These are phyloP conservation scores for Mortierella sp. DNA, from an alignment of 371 early-diverging fungal genomes.

Conservation along the genomic window DNA sequence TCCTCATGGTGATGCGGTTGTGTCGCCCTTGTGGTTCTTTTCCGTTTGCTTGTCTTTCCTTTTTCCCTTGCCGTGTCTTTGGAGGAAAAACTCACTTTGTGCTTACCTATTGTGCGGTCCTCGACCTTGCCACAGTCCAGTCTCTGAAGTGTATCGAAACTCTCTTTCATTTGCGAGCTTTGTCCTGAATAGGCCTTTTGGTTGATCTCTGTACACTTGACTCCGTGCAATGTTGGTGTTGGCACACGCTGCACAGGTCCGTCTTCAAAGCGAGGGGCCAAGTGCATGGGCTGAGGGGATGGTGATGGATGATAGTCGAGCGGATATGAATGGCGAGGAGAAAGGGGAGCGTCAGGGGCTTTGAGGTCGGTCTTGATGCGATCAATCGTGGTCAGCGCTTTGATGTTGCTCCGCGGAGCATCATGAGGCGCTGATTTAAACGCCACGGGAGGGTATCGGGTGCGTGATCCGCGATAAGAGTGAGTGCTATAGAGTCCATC, in stretches of 20 bases:
- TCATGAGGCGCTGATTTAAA: conserved; percentile 16
- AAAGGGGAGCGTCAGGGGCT: conserved; percentile 2
- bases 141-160: conserved; percentile 29
- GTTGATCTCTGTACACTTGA: conserved; percentile 17
- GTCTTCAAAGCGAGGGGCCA: neutral
- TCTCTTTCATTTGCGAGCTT: conserved; percentile 30
- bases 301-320: neutral
- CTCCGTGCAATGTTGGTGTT: conserved; percentile 9
- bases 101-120: conserved; percentile 47
- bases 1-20: no score
- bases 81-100: neutral
- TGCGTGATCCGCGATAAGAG: conserved; percentile 2
- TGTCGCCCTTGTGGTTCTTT: no score
- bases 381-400: conserved; percentile 28
- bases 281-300: conserved; percentile 5
- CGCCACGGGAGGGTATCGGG: conserved; percentile 1
- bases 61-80: neutral
- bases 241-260: conserved; percentile 7
- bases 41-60: no score
- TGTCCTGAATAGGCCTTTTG: conserved; percentile 35
- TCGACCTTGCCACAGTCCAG: conserved; percentile 41
- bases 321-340: neutral
- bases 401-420: conserved; percentile 19
- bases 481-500: neutral
- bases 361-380: conserved; percentile 39